Percentiles rank a stretch among this genome's conserved stretches.
phyloP scores from a whole-genome alignment of 2,329 filamentous ascomycete species.

The Fusarium illudens region DNA sequence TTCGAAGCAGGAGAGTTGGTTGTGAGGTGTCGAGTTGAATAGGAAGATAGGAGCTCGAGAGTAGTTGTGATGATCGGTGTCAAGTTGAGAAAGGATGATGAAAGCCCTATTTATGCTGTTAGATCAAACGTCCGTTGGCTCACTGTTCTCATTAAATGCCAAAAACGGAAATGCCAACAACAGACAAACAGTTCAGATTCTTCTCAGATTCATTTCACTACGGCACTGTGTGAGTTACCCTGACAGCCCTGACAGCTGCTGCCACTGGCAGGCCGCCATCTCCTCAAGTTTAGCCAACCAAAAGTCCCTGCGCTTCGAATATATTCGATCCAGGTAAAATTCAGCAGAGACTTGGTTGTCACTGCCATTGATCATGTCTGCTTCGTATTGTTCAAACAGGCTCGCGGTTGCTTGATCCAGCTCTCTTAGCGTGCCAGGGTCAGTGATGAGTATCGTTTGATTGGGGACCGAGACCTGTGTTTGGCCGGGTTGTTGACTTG shows the following conservation, averaged over 20 bases:
- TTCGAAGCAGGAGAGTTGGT: not conserved
- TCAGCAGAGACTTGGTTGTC: slow-evolving; percentile 38
- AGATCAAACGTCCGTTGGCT: not conserved
- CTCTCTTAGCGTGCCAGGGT: slow-evolving; percentile 35
- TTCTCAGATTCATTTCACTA: not conserved
- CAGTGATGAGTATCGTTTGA: slow-evolving; percentile 37
- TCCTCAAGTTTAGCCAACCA: slow-evolving; percentile 42
- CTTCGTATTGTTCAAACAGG: slow-evolving; percentile 47
- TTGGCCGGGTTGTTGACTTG: not conserved
- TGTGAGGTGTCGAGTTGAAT: not conserved
- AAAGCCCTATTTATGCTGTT: not conserved
- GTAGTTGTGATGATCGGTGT: not conserved
- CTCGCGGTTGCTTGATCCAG: slow-evolving; percentile 39
- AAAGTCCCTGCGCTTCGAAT: slow-evolving; percentile 40
- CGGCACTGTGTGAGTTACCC: not conserved
- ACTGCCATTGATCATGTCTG: slow-evolving; percentile 38
- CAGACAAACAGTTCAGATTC: not conserved
- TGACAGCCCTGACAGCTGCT: not conserved
- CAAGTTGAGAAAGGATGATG: not conserved
- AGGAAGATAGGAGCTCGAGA: not conserved
- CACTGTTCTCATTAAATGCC: not conserved
- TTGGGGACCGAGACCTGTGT: not conserved
- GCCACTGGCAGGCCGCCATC: not conserved
- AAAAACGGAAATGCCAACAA: not conserved
- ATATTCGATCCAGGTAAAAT: slow-evolving; percentile 46